Conservation (phyloP, 2,329 filamentous ascomycete genomes). For the Botrytis hyacinthi region DNA sequence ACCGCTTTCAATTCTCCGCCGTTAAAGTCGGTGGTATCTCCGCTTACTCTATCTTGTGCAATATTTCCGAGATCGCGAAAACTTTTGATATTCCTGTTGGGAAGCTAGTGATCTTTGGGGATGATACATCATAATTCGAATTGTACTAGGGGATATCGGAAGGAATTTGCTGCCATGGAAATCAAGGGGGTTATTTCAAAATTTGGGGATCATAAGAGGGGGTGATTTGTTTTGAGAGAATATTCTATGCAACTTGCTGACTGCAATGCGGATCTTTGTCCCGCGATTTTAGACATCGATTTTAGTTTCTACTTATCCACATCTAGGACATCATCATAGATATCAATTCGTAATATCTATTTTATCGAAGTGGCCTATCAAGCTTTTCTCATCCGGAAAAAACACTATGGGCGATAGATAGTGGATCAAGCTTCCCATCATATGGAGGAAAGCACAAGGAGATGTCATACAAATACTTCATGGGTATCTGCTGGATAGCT, state of each 20-base stretch:
- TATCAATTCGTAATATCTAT: background rate
- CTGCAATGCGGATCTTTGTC: background rate
- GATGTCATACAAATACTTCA: background rate
- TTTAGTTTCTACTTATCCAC: background rate
- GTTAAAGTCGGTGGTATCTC: background rate
- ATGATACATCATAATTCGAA: background rate
- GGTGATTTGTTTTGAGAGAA: background rate
- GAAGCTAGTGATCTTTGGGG: background rate
- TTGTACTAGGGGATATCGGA: background rate
- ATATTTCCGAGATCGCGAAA: background rate
- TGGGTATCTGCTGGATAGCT: background rate
- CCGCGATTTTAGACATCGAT: background rate
- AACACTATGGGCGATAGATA: too few species aligned
- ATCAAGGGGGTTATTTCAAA: background rate
- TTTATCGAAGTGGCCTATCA: background rate
- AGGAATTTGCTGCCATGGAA: rapidly evolving
- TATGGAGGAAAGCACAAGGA: too few species aligned
- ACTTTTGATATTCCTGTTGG: background rate
- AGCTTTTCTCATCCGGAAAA: too few species aligned
- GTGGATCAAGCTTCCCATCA: too few species aligned
- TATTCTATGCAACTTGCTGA: background rate
- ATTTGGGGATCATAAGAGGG: background rate
- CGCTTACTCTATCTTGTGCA: background rate
- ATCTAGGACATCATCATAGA: background rate
- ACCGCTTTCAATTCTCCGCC: background rate